Evolutionary conservation across 768 basidiomycete genomes (phyloP), one percentile per base, ranked within the genome.

Genomic region (Rhodotorula taiwanensis): DNA sequence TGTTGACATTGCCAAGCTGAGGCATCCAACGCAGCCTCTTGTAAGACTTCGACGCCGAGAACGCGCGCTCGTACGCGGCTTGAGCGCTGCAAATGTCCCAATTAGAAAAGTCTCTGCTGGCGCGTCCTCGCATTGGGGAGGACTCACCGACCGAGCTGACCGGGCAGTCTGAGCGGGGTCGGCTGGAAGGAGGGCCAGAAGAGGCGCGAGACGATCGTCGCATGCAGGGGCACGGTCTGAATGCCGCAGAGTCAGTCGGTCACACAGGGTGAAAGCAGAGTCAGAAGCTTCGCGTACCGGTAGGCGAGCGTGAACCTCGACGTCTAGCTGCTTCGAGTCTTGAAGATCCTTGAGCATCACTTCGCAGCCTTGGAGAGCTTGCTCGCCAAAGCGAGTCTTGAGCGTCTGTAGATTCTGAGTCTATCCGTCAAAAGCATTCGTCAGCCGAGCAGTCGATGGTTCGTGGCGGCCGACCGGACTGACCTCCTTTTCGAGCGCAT

Each of bases 271-370:
- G 33, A 33, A 10, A 31, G 36, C 28, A 25, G 44, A 8, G 18
- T 13, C 20, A 5, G 36, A 33, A 28, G 31, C 3, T 33, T 31
- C 3, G 21, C 85, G 70, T 71, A 90, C 89, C 52, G 78, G 62
- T 53, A 42, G 27, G 36, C 28, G 34, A 25, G 20, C 30, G 70
- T 94, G 89, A 3, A 98, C 83, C 74, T 87, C 86, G n/a, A 83
- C 83, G 74, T 98, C 89, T 52, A 86, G 87, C 39, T 90, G 83
- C 72, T 84, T 86, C 44, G 94, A 95, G 75, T 98, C 92, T 5
- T 89, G 87, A 84, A 98, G 88, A 75, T 99, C 95, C 73, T 85
- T 88, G 73, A 98, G 78, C 95, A 99, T 98, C 58, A 99, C 92
- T 74, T 98, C 94, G 79, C 93, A 97, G 9, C 91, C 88, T 74